Evolutionary conservation across 2,329 filamentous ascomycete species (phyloP).

Genomic region (Colletotrichum karsti): DNA sequence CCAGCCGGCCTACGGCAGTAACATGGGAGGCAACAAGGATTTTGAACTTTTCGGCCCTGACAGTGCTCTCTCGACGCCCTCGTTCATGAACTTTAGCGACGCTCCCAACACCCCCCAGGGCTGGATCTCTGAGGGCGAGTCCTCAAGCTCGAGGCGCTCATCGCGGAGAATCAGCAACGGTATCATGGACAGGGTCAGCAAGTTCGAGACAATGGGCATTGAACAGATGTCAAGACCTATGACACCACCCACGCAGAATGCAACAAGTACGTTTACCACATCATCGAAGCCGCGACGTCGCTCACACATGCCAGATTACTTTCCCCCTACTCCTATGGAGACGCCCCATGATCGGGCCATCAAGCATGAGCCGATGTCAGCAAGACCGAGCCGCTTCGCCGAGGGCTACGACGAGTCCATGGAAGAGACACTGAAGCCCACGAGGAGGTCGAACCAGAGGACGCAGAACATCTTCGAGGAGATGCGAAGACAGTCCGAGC

Average conservation of each 20-base stretch:
- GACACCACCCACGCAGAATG: slow-evolving; percentile 70
- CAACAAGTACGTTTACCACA: slow-evolving; percentile 58
- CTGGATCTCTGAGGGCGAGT: slow-evolving; percentile 62
- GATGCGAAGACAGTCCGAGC: slow-evolving; percentile 65
- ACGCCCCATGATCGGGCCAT: slow-evolving; percentile 62
- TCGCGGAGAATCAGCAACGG: slow-evolving; percentile 66
- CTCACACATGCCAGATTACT: slow-evolving; percentile 58
- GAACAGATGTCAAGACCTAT: slow-evolving; percentile 60
- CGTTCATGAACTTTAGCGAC: slow-evolving; percentile 60
- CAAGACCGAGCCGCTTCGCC: slow-evolving; percentile 58
- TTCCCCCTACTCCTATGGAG: slow-evolving; percentile 73
- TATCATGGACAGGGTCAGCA: slow-evolving; percentile 67
- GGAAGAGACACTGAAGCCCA: slow-evolving; percentile 72
- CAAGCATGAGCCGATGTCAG: slow-evolving; percentile 46
- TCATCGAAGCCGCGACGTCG: not conserved
- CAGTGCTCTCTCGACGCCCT: slow-evolving; percentile 57
- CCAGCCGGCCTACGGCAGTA: slow-evolving; percentile 49
- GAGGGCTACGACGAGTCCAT: slow-evolving; percentile 72
- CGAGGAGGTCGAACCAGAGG: slow-evolving; percentile 51
- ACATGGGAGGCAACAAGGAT: slow-evolving; percentile 53
- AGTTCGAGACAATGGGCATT: slow-evolving; percentile 63
- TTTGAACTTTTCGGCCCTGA: slow-evolving; percentile 59
- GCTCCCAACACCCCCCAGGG: slow-evolving; percentile 49
- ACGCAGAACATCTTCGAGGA: slow-evolving; percentile 65
- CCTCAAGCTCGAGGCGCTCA: slow-evolving; percentile 48